Conservation (phyloP, 495 filamentous ascomycete species). For the Staphylotrichum longicolle region DNA sequence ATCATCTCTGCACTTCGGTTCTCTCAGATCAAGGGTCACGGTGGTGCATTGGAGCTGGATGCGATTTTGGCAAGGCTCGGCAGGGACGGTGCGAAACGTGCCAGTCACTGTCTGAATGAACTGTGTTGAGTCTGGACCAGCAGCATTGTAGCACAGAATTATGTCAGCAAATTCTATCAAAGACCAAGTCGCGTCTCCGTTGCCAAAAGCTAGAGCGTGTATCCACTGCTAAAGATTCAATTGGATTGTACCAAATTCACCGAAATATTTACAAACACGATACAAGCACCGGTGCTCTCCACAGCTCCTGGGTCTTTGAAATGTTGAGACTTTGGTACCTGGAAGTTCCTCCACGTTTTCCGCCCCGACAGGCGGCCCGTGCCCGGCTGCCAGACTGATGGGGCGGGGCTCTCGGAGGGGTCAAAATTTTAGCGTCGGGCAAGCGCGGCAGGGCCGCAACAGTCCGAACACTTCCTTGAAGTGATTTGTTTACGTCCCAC, state of each 20-base stretch:
- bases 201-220: no score
- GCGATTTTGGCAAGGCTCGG: not conserved
- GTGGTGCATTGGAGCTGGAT: not conserved
- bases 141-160: no score
- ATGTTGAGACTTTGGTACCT: no score
- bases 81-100: not conserved
- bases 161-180: no score
- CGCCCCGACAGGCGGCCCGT: conserved; percentile 11
- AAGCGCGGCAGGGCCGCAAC: conserved; percentile 17
- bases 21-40: not conserved
- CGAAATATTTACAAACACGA: no score
- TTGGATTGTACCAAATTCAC: no score
- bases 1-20: not conserved
- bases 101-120: not conserved
- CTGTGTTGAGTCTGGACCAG: not conserved
- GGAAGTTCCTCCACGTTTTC: no score
- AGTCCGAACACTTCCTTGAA: conserved; percentile 5
- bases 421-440: conserved; percentile 21
- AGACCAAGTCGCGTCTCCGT: no score
- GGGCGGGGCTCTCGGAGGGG: conserved; percentile 10
- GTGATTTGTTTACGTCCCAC: conserved; percentile 28
- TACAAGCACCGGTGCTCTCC: no score
- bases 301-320: not conserved
- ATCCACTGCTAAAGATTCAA: no score
- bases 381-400: conserved; percentile 9